Evolutionary conservation across 169 alveolate species (phyloP).

Genomic region (Cryptosporidium xiaoi): DNA sequence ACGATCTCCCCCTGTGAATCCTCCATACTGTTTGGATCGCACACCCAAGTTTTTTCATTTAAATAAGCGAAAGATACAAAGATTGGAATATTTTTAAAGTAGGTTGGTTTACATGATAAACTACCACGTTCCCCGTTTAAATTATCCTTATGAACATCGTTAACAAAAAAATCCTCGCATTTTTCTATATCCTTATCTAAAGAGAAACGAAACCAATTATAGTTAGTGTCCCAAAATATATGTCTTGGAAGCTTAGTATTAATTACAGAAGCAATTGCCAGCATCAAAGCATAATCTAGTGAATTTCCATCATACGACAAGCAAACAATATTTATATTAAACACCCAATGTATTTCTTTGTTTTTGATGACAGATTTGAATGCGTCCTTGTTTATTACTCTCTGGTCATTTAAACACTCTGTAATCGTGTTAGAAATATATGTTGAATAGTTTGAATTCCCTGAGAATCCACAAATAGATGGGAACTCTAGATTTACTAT

Average conservation of each 20-base stretch:
- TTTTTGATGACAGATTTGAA: conserved; percentile 8
- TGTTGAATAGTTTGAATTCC: conserved; percentile 21
- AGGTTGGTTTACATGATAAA: background rate
- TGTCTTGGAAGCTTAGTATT: conserved; percentile 23
- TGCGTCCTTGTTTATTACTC: conserved; percentile 43
- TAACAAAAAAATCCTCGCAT: too few species aligned
- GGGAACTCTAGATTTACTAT: conserved; percentile 56
- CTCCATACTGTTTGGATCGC: conserved; percentile 68
- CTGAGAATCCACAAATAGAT: conserved; percentile 54
- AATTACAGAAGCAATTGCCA: conserved; percentile 33
- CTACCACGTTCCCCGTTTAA: background rate
- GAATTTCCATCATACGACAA: conserved; percentile 68
- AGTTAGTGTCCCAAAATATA: conserved; percentile 30
- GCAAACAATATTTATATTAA: conserved; percentile 47
- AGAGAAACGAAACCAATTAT: conserved; percentile 33
- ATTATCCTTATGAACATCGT: background rate
- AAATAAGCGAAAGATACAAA: conserved; percentile 62
- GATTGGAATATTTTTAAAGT: conserved; percentile 44
- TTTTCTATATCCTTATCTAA: too few species aligned
- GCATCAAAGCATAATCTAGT: conserved; percentile 36
- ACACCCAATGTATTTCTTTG: conserved; percentile 53
- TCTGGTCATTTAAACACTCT: conserved; percentile 47
- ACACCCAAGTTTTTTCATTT: conserved; percentile 38
- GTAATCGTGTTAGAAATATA: conserved; percentile 41
- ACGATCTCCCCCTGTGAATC: conserved; percentile 48